phyloP scores from a whole-genome alignment of 495 filamentous ascomycete genomes.

The Mytilinidion resinicola region DNA sequence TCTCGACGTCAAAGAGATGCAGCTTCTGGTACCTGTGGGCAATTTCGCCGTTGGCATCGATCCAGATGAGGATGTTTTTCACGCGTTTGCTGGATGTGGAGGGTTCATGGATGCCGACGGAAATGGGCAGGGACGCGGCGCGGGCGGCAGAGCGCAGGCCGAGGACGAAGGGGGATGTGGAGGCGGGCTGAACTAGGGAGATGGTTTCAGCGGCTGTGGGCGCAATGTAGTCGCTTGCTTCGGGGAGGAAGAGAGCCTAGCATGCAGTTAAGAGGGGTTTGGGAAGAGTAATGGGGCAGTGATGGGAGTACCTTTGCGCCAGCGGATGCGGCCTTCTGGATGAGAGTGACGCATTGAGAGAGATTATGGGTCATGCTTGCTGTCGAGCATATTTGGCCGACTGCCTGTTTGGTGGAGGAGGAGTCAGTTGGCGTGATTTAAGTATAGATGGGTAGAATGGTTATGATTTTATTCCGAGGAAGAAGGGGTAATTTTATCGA shows the following conservation, averaged over 20 bases:
- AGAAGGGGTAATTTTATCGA: too few relatives aligned
- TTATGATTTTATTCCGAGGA: too few relatives aligned
- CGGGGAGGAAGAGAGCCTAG: conserved; percentile 83
- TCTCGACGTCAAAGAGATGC: conserved; percentile 70
- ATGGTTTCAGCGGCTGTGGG: conserved; percentile 58
- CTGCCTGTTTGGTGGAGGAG: conserved; percentile 49
- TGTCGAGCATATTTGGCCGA: conserved; percentile 84
- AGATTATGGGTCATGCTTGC: conserved; percentile 73
- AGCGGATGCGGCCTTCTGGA: conserved; percentile 63
- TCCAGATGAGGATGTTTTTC: conserved; percentile 64
- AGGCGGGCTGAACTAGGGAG: conserved; percentile 54
- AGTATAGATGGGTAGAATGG: too few relatives aligned
- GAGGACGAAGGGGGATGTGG: conserved; percentile 57
- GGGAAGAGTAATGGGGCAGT: not conserved
- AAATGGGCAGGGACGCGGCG: conserved; percentile 58
- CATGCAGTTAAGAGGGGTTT: not conserved
- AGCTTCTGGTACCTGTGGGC: conserved; percentile 67
- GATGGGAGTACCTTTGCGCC: conserved; percentile 62
- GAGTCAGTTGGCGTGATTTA: not conserved
- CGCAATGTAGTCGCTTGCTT: conserved; percentile 85
- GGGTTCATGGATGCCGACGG: conserved; percentile 84
- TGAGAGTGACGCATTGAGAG: conserved; percentile 61
- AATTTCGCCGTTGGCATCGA: conserved; percentile 57
- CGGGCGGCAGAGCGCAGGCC: conserved; percentile 64
- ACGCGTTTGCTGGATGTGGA: conserved; percentile 50